Evolutionary conservation across 139 green algal genomes (phyloP), one percentile per base, ranked within the genome.

Genomic region (Pleodorina starrii): DNA sequence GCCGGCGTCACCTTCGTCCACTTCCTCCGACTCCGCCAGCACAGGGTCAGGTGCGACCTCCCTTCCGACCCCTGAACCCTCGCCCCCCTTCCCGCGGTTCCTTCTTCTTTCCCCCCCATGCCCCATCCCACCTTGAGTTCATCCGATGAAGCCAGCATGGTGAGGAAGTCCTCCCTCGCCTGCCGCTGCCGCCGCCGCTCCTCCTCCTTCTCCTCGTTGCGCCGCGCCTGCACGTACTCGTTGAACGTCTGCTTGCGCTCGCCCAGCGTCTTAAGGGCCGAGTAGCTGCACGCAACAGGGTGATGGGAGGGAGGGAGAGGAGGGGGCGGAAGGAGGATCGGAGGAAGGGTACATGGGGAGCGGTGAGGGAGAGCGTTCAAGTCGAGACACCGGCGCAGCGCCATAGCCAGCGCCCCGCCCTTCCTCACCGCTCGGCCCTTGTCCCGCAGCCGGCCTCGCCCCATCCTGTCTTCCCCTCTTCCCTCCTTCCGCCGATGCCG

Each of bases 171-270:
- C 84, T 97, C 97, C 42, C 90, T 90, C 46, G 86, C 84, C 80
- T 90, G 74, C 91, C 96, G 96, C 60, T 90, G 48, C 85, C 74
- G 86, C 66, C 88, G 51, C 43, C 95, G 85, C 50, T 95, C 91
- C 87, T 98, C 96, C 83, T 98, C 97, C 69, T 92, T 89, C 87
- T 99, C 96, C 77, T 95, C 92, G 83, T 97, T 97, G 50, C 90
- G 71, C 23, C 86, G 81, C 36, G 89, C 76, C 89, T 94, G 89
- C 54, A 93, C 72, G 85, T 97, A 99, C 93, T 99, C 97, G 82
- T 99, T 97, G 95, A 99, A 99, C 66, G 91, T 93, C 43, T 94
- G 86, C 95, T 98, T 98, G 90, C 96, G 97, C 92, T 99, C 97
- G 0, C 96, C 95, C 84, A 99, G 91, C 2, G 95, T 94, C 91